These are phyloP conservation scores for Gossypium aridum DNA, from an alignment of 441 rosid species.

Conservation along the genomic window DNA sequence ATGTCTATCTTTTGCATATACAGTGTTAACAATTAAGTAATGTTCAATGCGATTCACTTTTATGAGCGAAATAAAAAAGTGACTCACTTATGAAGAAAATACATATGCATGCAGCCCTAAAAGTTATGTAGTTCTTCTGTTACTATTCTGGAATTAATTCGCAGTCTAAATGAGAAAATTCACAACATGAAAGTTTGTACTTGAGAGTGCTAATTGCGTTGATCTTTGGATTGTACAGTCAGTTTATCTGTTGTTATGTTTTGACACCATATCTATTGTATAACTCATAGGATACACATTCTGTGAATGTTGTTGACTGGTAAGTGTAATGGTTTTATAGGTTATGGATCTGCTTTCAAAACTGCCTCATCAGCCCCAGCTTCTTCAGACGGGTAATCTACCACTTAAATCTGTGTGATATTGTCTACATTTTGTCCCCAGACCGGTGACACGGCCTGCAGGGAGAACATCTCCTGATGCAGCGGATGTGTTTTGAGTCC, in stretches of 20 bases:
- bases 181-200: not conserved
- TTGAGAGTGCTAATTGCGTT: not conserved
- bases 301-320: not conserved
- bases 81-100: not conserved
- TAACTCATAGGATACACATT: not conserved
- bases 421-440: not conserved
- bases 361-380: constrained; percentile 85
- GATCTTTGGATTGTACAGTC: not conserved
- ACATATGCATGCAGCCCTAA: not conserved
- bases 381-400: constrained; percentile 83
- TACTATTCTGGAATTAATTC: not conserved
- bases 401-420: constrained; percentile 7
- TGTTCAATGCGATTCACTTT: not conserved
- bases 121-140: not conserved
- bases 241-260: not conserved
- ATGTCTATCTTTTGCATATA: not conserved
- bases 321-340: constrained; percentile 28
- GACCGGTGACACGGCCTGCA: not conserved
- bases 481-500: not conserved
- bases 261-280: constrained; percentile 7
- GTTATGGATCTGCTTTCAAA: constrained; percentile 62
- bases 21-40: not conserved
- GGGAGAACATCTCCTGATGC: constrained; percentile 1
- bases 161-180: not conserved
- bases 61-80: not conserved